Base-by-base conservation (phyloP, 208 protist genomes). In the Crithidia mellificae region DNA sequence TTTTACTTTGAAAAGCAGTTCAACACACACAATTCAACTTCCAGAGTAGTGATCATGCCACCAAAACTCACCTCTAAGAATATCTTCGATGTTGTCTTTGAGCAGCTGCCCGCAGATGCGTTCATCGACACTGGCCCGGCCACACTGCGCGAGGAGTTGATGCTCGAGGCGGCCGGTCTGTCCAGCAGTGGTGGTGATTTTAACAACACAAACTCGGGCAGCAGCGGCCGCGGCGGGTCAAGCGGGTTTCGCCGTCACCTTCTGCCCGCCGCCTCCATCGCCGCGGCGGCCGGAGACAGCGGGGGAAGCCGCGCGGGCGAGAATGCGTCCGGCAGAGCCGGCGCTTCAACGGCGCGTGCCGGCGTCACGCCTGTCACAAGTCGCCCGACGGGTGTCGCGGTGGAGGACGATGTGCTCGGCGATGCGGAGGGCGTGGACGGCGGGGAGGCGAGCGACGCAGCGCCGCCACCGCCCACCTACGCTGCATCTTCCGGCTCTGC, bases 21-120 rank as follows among this genome's bases (percentile, higher is more conserved):
- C 5, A 30, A 52, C 17, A 52, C 17, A 52, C 6, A 25, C 8
- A 49, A 20, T n/a, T n/a, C n/a, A 20, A 49, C 12, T 22, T 22
- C 7, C 20, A 6, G 12, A 49, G 8, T 49, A 5, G 19, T 62
- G 17, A 9, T 20, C 6, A 84, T 84, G 74, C 79, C 66, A 25
- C 70, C 74, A 1, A 84, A 68, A n/a, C 51, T 84, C 8, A 79
- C 71, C 0, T 87, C 81, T 2, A 84, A 84, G 39, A 93, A 88
- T 20, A 73, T 93, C 0, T 93, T 93, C 64, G 87, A 93, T 54
- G 83, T 77, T 12, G 63, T 93, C 32, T 93, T 93, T 54, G 70
- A 71, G 19, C 75, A 69, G 43, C 83, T 93, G 25, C 87, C 87
- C 0, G 80, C 80, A 0, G 75, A 87, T 69, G 77, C 81, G 2